Conservation (phyloP, 768 basidiomycete species). For the Boletus eberwhitei region DNA sequence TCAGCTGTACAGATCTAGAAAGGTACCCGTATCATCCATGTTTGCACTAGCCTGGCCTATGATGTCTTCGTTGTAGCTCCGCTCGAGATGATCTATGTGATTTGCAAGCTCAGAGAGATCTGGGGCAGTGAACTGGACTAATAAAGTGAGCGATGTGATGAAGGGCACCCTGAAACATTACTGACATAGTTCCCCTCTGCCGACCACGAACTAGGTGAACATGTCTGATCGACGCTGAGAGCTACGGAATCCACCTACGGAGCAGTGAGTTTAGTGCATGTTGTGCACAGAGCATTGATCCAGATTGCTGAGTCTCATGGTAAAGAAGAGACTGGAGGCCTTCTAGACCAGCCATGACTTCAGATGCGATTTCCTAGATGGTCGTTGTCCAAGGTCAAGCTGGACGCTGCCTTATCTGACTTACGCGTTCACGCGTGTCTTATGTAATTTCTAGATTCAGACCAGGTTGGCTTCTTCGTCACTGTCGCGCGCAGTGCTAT, state of each 20-base stretch:
- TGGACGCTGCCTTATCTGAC: conserved; percentile 17
- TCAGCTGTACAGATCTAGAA: not conserved
- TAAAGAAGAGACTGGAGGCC: conserved; percentile 57
- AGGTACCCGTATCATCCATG: conserved; percentile 86
- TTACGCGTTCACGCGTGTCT: conserved; percentile 33
- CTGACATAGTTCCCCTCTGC: conserved; percentile 50
- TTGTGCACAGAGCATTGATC: conserved; percentile 85
- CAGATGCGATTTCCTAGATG: conserved; percentile 1
- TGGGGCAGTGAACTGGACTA: conserved; percentile 65
- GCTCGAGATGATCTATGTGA: conserved; percentile 65
- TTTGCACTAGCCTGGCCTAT: conserved; percentile 56
- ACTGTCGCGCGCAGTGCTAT: not conserved
- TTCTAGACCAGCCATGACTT: conserved; percentile 58
- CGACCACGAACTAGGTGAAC: conserved; percentile 14
- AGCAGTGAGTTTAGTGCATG: conserved; percentile 80
- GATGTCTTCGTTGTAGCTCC: conserved; percentile 50
- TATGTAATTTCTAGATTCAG: conserved; percentile 23
- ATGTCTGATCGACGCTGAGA: conserved; percentile 40
- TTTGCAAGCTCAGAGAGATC: conserved; percentile 75
- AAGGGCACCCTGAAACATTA: conserved; percentile 8
- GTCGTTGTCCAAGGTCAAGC: conserved; percentile 14
- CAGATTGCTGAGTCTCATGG: conserved; percentile 73
- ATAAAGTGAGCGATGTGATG: conserved; percentile 11
- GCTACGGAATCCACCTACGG: conserved; percentile 47
- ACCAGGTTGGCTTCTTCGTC: not conserved